A percentile compares a stretch with the other conserved stretches of the same genome.
These are phyloP conservation scores for Trichoderma sp. DNA, from an alignment of 2,329 filamentous ascomycete species.

Conservation along the genomic window DNA sequence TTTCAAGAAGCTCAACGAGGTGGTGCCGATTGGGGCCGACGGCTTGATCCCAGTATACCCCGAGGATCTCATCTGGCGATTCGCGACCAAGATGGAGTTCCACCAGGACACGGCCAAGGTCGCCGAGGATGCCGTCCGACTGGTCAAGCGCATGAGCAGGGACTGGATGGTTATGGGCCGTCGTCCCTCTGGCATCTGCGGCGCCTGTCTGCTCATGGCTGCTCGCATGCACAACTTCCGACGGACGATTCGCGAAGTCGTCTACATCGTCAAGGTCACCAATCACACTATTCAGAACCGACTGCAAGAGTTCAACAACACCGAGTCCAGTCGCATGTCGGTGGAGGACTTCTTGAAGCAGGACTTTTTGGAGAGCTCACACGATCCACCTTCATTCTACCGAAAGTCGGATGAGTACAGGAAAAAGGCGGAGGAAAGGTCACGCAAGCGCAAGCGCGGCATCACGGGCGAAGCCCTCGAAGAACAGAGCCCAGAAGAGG, in stretches of 20 bases:
- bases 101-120: slow-evolving; percentile 79
- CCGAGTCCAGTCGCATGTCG: slow-evolving; percentile 80
- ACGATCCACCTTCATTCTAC: slow-evolving; percentile 84
- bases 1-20: slow-evolving; percentile 79
- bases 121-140: slow-evolving; percentile 81
- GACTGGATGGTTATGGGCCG: slow-evolving; percentile 98
- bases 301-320: slow-evolving; percentile 86
- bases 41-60: slow-evolving; percentile 72
- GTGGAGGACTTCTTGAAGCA: slow-evolving; percentile 81
- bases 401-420: slow-evolving; percentile 63
- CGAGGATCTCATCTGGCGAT: slow-evolving; percentile 88
- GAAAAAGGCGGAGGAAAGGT: slow-evolving; percentile 54
- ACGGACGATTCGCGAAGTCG: slow-evolving; percentile 86
- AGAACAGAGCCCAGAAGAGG: not conserved
- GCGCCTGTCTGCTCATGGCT: slow-evolving; percentile 90
- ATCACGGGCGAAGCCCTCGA: slow-evolving; percentile 35
- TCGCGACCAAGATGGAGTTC: slow-evolving; percentile 90
- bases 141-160: slow-evolving; percentile 89
- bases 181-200: slow-evolving; percentile 89
- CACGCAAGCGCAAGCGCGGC: slow-evolving; percentile 49
- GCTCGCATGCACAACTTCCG: slow-evolving; percentile 98
- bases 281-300: slow-evolving; percentile 91
- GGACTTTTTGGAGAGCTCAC: slow-evolving; percentile 70
- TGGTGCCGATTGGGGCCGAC: slow-evolving; percentile 69
- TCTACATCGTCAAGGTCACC: slow-evolving; percentile 97